Base-by-base conservation (phyloP, 2,329 filamentous ascomycete species). In the Pochonia chlamydosporia region DNA sequence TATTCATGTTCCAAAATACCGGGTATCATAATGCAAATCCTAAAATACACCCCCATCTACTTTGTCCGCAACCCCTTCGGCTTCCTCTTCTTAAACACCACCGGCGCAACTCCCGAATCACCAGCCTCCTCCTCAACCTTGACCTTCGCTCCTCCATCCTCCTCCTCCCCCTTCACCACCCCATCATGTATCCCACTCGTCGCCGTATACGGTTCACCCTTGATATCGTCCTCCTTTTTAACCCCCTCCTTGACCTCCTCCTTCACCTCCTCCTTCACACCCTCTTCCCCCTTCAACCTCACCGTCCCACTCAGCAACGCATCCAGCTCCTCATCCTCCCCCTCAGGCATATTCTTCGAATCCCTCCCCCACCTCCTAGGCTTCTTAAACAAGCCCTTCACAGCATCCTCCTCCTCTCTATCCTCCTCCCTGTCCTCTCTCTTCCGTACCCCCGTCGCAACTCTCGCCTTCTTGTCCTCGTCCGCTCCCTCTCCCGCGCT, bases 21-120 rank as follows among this genome's bases (percentile, higher is more conserved):
- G 51, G 46, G 48, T 51, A 50, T 52, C 43, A 47, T 43, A 25
- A 36, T n/a, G 16, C 4, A 48, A 31, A 37, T 18, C 16, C 2
- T 25, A 10, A 40, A n/a, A 31, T 20, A 13, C 21, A 28, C 6
- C 11, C 4, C 11, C 36, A 45, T 11, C 68, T 57, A 83, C 61
- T 78, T 83, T 55, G 82, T 76, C 18, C 81, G 75, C 30, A 82
- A 72, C 43, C 75, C 78, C 70, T 82, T 85, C 13, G 81, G 73
- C 60, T 89, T 92, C 46, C 87, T 73, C 69, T 90, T 91, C 68
- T 91, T 92, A 67, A 92, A 93, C 3, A 89, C 71, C 2, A 89
- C 75, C 3, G 77, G 72, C 10, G 71, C 59, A 3, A 62, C 25
- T 1, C 53, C 61, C 5, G 58, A 39, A 5, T n/a, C 23, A 8